Base-by-base conservation (phyloP, 495 filamentous ascomycete genomes). In the Cenococcum geophilum region DNA sequence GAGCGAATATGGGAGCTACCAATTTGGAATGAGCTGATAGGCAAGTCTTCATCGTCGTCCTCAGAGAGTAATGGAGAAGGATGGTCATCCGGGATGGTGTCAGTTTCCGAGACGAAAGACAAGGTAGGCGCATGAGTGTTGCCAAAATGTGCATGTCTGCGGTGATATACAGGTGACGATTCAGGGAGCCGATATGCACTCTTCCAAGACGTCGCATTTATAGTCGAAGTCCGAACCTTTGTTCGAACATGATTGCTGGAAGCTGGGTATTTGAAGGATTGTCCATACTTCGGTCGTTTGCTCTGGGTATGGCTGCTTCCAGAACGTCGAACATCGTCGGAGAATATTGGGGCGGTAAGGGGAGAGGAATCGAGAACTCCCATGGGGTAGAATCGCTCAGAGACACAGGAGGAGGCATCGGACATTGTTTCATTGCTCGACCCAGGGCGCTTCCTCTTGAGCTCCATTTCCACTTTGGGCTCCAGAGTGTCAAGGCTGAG, bases 401-500 rank as follows among this genome's bases (percentile, higher is more conserved):
- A 78, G 51, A 84, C 82, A 75, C 83, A 87, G 49, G 90, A 92
- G 0, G 90, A 92, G 3, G 88, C 88, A 73, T 92, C 89, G 68
- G 89, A 95, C 37, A 85, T 71, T 51, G 82, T 77, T 64, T 86
- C 86, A 57, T 83, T 80, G 63, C 82, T 84, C 23, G 78, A 83
- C 51, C 76, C 72, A 20, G 76, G 75, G 55, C 86, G 78, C 68
- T 83, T 87, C 59, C 82, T 82, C 69, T 83, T 82, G 56, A 89
- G 75, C 66, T 89, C 83, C 63, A 86, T 80, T 66, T 95, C 89
- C 60, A 91, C 71, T 66, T 79, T 85, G 62, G 83, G 83, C 73
- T 89, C 89, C 70, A 92, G 86, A 22, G 72, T 82, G 66, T 87
- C 86, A 55, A 92, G 80, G 42, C 85, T 83, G 57, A 91, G 80